Conservation (phyloP, 2,329 filamentous ascomycete genomes). For the Xylaria sp. region DNA sequence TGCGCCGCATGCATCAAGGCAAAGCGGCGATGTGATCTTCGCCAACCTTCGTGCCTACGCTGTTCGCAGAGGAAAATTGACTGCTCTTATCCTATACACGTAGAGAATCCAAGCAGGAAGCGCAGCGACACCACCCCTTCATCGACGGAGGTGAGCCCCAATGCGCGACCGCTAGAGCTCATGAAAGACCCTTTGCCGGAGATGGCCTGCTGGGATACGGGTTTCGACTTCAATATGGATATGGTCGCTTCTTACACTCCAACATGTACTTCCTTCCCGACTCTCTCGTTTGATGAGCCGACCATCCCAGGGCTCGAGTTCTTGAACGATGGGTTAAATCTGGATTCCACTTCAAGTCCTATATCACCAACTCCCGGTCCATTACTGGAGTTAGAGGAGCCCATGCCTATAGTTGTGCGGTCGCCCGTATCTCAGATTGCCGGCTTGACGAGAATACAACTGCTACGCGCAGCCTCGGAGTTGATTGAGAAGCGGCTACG, state of each 20-base stretch:
- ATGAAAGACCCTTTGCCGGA: conserved; percentile 17
- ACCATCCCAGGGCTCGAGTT: conserved; percentile 24
- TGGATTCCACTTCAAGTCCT: not conserved
- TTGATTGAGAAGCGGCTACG: conserved; percentile 32
- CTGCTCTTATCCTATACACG: conserved; percentile 31
- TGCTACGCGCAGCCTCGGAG: conserved; percentile 26
- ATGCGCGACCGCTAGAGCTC: conserved; percentile 12
- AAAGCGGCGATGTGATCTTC: conserved; percentile 39
- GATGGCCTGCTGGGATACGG: conserved; percentile 26
- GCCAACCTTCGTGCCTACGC: conserved; percentile 38
- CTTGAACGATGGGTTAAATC: conserved; percentile 16
- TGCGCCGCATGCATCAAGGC: conserved; percentile 40
- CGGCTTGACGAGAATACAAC: conserved; percentile 16
- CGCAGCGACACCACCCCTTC: not conserved
- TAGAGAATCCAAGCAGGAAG: not conserved
- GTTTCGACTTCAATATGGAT: conserved; percentile 35
- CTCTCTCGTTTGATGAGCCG: conserved; percentile 28
- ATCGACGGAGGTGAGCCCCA: not conserved
- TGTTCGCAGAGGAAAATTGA: conserved; percentile 37
- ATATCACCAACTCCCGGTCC: conserved; percentile 22
- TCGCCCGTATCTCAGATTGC: conserved; percentile 1
- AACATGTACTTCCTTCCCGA: conserved; percentile 22
- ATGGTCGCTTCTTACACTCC: conserved; percentile 15
- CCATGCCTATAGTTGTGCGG: conserved; percentile 26
- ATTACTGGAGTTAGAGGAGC: conserved; percentile 9